These are phyloP conservation scores for Suillus subluteus DNA, from an alignment of 768 basidiomycete species.

Conservation along the genomic window DNA sequence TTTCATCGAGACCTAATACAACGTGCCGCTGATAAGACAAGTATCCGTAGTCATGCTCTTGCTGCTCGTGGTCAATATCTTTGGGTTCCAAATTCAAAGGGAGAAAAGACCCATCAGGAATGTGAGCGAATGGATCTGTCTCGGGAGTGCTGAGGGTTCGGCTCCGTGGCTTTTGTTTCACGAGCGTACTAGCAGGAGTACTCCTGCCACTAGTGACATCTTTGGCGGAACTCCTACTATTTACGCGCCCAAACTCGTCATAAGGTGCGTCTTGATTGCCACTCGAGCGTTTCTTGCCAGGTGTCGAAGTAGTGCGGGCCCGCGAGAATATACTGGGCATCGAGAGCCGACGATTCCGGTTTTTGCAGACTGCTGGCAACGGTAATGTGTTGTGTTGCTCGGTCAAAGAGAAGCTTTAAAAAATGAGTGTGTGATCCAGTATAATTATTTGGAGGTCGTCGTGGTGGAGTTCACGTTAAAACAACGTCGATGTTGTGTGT, in stretches of 20 bases:
- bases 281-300: conserved; percentile 44
- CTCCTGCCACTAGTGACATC: conserved; percentile 27
- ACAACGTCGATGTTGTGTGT: too few relatives aligned
- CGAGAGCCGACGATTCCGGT: conserved; percentile 27
- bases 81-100: conserved; percentile 55
- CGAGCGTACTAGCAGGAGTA: conserved; percentile 16
- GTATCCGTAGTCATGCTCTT: conserved; percentile 66
- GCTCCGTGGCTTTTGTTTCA: conserved; percentile 41
- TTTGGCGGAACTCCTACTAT: conserved; percentile 47
- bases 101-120: conserved; percentile 57
- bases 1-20: conserved; percentile 74
- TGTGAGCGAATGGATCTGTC: conserved; percentile 39
- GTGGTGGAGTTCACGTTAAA: neutral
- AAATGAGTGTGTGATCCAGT: conserved; percentile 6
- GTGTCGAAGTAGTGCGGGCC: conserved; percentile 62
- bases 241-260: conserved; percentile 72
- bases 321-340: conserved; percentile 82
- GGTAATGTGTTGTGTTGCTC: conserved; percentile 16
- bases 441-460: conserved; percentile 4
- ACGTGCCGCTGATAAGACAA: conserved; percentile 75
- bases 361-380: neutral
- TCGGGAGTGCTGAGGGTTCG: conserved; percentile 47
- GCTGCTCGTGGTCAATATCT: conserved; percentile 41
- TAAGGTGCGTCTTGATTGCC: conserved; percentile 27
- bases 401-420: neutral